Evolutionary conservation across 2,329 filamentous ascomycete species (phyloP).

Genomic region (Cercospora sp.): DNA sequence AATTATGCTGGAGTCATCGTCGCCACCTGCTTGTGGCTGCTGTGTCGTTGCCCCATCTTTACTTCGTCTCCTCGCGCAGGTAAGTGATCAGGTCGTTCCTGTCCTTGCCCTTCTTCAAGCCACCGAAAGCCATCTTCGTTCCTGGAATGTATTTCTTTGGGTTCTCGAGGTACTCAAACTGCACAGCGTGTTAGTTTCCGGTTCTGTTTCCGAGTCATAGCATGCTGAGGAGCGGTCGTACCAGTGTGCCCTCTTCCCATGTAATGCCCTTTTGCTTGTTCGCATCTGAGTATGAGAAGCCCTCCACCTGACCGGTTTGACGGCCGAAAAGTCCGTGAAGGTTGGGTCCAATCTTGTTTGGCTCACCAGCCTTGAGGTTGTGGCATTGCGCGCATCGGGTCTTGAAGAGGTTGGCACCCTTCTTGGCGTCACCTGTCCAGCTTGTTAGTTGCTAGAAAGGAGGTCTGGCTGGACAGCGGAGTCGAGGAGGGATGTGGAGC

Average conservation of each 20-base stretch:
- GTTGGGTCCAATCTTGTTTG: slow-evolving; percentile 97
- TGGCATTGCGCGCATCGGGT: slow-evolving; percentile 98
- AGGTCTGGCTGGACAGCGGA: not conserved
- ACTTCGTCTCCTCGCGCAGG: slow-evolving; percentile 70
- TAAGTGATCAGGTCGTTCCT: slow-evolving; percentile 95
- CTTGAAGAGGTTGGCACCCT: slow-evolving; percentile 99
- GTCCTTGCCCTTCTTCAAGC: slow-evolving; percentile 99
- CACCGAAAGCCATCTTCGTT: slow-evolving; percentile 99
- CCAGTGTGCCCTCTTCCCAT: slow-evolving; percentile 84
- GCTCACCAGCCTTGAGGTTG: slow-evolving; percentile 84
- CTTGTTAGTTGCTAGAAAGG: slow-evolving; percentile 10
- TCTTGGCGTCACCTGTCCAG: slow-evolving; percentile 77
- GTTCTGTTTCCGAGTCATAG: not conserved
- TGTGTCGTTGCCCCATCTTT: slow-evolving; percentile 43
- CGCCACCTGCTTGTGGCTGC: slow-evolving; percentile 13
- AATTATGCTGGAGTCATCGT: slow-evolving; percentile 5
- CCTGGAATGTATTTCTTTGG: slow-evolving; percentile 99
- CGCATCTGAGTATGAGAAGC: slow-evolving; percentile 97
- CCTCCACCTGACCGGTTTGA: slow-evolving; percentile 85
- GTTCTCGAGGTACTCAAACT: slow-evolving; percentile 99
- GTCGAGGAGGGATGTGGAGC: not conserved
- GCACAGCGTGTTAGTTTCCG: slow-evolving; percentile 24
- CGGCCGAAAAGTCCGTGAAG: slow-evolving; percentile 97
- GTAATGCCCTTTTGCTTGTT: slow-evolving; percentile 95
- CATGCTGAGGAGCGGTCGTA: slow-evolving; percentile 44